These are phyloP conservation scores for Pythium myriotylum DNA, from an alignment of 352 stramenopile genomes.

Conservation along the genomic window DNA sequence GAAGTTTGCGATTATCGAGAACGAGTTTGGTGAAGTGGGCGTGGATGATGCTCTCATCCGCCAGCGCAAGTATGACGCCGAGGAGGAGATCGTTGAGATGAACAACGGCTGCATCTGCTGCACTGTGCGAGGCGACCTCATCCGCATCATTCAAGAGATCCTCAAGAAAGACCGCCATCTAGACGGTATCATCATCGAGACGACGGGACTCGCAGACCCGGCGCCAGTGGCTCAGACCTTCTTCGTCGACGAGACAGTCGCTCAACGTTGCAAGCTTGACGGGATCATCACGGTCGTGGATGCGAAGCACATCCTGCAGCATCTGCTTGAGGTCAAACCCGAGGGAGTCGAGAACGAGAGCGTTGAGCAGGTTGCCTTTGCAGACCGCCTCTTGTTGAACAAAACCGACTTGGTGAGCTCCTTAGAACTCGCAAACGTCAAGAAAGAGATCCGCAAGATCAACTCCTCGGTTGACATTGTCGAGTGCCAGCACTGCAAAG, in stretches of 20 bases:
- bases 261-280: constrained; percentile 77
- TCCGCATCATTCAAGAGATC: constrained; percentile 66
- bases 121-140: constrained; percentile 83
- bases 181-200: constrained; percentile 95
- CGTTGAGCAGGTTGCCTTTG: constrained; percentile 94
- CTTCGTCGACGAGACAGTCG: constrained; percentile 66
- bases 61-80: constrained; percentile 40
- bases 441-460: constrained; percentile 69
- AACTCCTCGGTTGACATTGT: constrained; percentile 60
- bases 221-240: constrained; percentile 94
- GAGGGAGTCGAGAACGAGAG: constrained; percentile 24
- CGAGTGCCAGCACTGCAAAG: constrained; percentile 49
- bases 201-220: constrained; percentile 92
- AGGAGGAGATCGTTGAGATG: constrained; percentile 87
- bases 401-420: constrained; percentile 87
- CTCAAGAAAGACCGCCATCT: constrained; percentile 59
- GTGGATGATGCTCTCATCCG: constrained; percentile 48
- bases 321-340: constrained; percentile 17
- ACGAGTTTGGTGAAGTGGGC: constrained; percentile 91
- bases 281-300: constrained; percentile 96
- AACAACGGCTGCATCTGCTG: constrained; percentile 92
- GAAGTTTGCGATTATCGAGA: constrained; percentile 86
- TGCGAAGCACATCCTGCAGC: constrained; percentile 88
- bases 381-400: constrained; percentile 94
- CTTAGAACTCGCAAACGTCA: constrained; percentile 56